A percentile compares a stretch with the other conserved stretches of the same genome.
These are phyloP conservation scores for Cyathus striatus DNA, from an alignment of 768 basidiomycete genomes.

Conservation along the genomic window DNA sequence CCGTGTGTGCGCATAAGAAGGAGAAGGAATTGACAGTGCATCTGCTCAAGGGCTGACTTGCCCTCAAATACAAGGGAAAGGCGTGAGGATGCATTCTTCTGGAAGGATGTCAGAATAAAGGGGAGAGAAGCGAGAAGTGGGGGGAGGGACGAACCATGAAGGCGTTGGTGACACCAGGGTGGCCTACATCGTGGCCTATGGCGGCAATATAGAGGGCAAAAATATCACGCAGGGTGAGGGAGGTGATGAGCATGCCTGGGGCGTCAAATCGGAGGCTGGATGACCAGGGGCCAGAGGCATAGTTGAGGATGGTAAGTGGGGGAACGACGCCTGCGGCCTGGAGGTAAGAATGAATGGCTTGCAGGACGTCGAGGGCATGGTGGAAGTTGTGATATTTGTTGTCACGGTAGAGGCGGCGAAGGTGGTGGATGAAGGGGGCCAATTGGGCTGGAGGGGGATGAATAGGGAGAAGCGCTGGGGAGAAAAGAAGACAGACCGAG, in stretches of 20 bases:
- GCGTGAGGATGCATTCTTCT: conserved; percentile 94
- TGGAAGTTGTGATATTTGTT: conserved; percentile 98
- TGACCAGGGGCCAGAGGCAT: conserved; percentile 40
- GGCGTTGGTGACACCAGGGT: conserved; percentile 89
- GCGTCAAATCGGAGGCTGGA: conserved; percentile 28
- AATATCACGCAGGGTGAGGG: conserved; percentile 63
- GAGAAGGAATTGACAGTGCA: conserved; percentile 83
- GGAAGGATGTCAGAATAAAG: background rate
- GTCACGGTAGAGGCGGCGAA: conserved; percentile 89
- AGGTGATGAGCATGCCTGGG: conserved; percentile 29
- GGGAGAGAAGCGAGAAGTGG: background rate
- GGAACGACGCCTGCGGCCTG: conserved; percentile 78
- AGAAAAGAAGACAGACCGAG: conserved; percentile 41
- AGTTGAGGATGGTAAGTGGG: conserved; percentile 59
- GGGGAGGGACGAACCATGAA: conserved; percentile 72
- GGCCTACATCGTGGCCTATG: conserved; percentile 96
- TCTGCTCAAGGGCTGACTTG: conserved; percentile 85
- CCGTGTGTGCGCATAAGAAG: conserved; percentile 79
- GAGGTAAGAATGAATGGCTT: conserved; percentile 86
- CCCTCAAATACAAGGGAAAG: conserved; percentile 86
- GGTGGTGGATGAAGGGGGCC: conserved; percentile 73
- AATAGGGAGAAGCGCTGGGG: conserved; percentile 3
- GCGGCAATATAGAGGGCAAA: conserved; percentile 87
- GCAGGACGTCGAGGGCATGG: conserved; percentile 94
- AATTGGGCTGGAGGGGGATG: conserved; percentile 53